Evolutionary conservation across 78 protist genomes (phyloP).

Genomic region (Polysphondylium violaceum): DNA sequence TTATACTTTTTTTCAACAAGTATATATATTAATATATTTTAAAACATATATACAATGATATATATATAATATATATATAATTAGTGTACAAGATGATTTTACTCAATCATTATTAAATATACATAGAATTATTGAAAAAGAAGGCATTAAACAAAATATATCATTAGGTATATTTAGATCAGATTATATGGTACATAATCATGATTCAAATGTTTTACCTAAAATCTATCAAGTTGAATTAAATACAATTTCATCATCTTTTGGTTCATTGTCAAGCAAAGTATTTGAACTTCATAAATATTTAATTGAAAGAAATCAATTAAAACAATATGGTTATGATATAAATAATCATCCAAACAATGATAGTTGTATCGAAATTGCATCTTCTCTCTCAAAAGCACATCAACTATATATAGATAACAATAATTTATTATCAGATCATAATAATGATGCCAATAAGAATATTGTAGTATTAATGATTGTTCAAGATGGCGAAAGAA

Average conservation of each 20-base stretch:
- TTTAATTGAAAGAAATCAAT: neutral
- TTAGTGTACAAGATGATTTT: slow-evolving; percentile 82
- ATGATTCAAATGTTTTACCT: neutral
- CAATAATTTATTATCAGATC: neutral
- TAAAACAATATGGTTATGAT: slow-evolving; percentile 1
- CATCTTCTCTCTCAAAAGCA: slow-evolving; percentile 61
- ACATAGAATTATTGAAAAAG: slow-evolving; percentile 30
- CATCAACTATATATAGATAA: neutral
- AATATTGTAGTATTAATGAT: slow-evolving; percentile 82
- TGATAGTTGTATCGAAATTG: slow-evolving; percentile 22
- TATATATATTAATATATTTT: too few relatives aligned
- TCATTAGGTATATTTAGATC: slow-evolving; percentile 89
- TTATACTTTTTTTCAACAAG: neutral
- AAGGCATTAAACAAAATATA: slow-evolving; percentile 70
- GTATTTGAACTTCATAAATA: slow-evolving; percentile 76
- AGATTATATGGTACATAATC: slow-evolving; percentile 96
- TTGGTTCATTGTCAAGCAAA: slow-evolving; percentile 74
- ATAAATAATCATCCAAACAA: slow-evolving; percentile 49
- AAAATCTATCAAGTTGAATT: slow-evolving; percentile 91
- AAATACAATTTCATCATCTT: slow-evolving; percentile 95
- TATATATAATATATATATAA: neutral
- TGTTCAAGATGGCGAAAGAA: slow-evolving; percentile 87
- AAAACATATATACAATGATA: neutral
- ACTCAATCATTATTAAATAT: slow-evolving; percentile 69
- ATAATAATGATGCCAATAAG: neutral